These are phyloP conservation scores for Mycena kentingensis DNA, from an alignment of 768 basidiomycete species.

Conservation along the genomic window DNA sequence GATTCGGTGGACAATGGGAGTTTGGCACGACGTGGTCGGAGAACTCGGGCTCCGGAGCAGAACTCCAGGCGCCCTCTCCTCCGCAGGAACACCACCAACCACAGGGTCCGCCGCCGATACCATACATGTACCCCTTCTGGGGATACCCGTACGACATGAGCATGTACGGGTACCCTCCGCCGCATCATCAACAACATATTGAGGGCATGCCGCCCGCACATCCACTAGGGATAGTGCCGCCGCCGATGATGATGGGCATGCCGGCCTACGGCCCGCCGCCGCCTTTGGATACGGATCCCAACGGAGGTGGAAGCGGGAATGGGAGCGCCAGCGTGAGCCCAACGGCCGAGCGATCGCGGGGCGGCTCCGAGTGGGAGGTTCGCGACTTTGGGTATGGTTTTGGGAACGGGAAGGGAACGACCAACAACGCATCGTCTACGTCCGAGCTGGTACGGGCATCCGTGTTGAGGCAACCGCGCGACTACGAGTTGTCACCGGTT, in stretches of 20 bases:
- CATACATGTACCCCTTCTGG: neutral
- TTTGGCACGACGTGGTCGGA: constrained; percentile 19
- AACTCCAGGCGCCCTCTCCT: neutral
- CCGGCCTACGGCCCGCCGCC: constrained; percentile 12
- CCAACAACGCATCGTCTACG: too few species aligned
- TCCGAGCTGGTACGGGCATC: constrained; percentile 3
- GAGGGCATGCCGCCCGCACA: constrained; percentile 5
- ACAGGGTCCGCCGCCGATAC: neutral
- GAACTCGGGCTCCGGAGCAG: too few species aligned
- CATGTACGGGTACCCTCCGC: neutral
- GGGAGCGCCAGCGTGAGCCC: constrained; percentile 3
- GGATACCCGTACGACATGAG: constrained; percentile 1
- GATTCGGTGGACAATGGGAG: constrained; percentile 11
- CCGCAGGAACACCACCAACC: neutral
- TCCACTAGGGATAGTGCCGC: constrained; percentile 7
- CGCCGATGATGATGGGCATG: constrained; percentile 4
- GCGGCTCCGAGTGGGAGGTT: constrained; percentile 20
- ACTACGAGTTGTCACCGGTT: neutral
- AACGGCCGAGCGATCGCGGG: neutral
- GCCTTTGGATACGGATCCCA: neutral
- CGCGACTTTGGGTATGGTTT: constrained; percentile 16
- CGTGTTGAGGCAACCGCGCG: constrained; percentile 10
- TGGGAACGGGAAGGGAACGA: neutral
- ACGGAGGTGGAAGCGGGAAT: neutral
- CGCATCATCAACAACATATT: neutral